These are phyloP conservation scores for Poa annua DNA, from an alignment of 176 grass and related monocot genomes.

Conservation along the genomic window DNA sequence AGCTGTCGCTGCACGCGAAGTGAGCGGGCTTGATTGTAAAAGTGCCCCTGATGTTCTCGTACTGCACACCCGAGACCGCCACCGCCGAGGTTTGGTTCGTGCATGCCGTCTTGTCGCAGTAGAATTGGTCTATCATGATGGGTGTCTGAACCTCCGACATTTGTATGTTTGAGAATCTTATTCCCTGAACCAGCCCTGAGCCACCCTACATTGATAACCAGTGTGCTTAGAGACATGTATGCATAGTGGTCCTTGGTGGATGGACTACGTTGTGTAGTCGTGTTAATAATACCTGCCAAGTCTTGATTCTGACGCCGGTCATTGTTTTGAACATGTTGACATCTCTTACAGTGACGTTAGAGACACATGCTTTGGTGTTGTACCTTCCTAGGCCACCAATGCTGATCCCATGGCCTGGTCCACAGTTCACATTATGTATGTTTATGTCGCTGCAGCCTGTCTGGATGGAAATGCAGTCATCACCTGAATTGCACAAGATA, in stretches of 20 bases:
- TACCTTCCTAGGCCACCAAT: slow-evolving; percentile 89
- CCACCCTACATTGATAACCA: slow-evolving; percentile 53
- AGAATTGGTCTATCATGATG: slow-evolving; percentile 89
- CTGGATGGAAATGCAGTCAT: slow-evolving; percentile 95
- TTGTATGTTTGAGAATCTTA: slow-evolving; percentile 82
- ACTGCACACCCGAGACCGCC: slow-evolving; percentile 62
- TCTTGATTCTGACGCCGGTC: slow-evolving; percentile 97
- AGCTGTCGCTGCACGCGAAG: slow-evolving; percentile 79
- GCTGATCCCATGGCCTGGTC: slow-evolving; percentile 95
- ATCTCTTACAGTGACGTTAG: slow-evolving; percentile 90
- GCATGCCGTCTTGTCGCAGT: slow-evolving; percentile 67
- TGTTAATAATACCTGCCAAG: slow-evolving; percentile 75
- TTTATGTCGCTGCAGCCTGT: slow-evolving; percentile 81
- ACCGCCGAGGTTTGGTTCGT: slow-evolving; percentile 71
- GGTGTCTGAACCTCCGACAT: slow-evolving; percentile 89
- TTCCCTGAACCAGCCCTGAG: slow-evolving; percentile 66
- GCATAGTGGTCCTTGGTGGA: neutral
- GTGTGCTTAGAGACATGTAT: neutral
- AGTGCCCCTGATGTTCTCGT: slow-evolving; percentile 76
- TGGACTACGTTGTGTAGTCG: neutral
- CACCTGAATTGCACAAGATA: slow-evolving; percentile 52
- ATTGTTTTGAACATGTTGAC: slow-evolving; percentile 88
- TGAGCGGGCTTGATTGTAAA: slow-evolving; percentile 80
- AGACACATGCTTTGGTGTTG: slow-evolving; percentile 93
- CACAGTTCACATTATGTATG: slow-evolving; percentile 90